Evolutionary conservation across 2,329 filamentous ascomycete species (phyloP).

Genomic region (Keithomyces neogunnii): DNA sequence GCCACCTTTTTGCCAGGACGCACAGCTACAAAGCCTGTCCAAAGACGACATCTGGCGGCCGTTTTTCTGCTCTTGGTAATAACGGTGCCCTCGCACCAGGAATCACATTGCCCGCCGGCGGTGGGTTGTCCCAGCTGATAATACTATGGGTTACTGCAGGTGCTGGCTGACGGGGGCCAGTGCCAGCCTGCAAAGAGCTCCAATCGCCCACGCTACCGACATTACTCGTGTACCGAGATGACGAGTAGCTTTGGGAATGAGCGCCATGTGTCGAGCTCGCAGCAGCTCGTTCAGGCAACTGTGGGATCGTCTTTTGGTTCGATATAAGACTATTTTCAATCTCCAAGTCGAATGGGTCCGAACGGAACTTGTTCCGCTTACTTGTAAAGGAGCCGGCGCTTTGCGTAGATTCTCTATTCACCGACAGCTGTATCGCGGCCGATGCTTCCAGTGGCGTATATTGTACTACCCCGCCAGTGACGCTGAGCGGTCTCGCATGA

Average conservation of each 20-base stretch:
- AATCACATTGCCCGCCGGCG: background rate
- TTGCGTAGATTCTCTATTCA: conserved; percentile 30
- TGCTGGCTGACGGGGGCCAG: background rate
- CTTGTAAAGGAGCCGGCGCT: conserved; percentile 36
- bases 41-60: background rate
- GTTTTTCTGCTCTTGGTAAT: background rate
- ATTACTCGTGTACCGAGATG: conserved; percentile 43
- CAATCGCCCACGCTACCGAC: conserved; percentile 32
- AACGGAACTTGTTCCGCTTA: conserved; percentile 48
- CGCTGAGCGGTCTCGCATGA: conserved; percentile 35
- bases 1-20: background rate
- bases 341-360: conserved; percentile 59
- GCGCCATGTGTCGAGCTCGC: conserved; percentile 35
- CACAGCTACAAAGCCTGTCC: conserved; percentile 2
- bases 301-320: conserved; percentile 11
- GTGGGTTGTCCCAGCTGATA: background rate
- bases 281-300: conserved; percentile 13
- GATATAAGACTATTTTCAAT: conserved; percentile 16
- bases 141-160: background rate
- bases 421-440: conserved; percentile 22
- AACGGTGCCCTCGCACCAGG: too few relatives aligned
- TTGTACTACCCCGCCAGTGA: conserved; percentile 15
- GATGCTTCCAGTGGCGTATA: conserved; percentile 18
- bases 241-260: conserved; percentile 31
- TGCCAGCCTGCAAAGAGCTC: conserved; percentile 18